A percentile compares a stretch with the other conserved stretches of the same genome.
phyloP scores from a whole-genome alignment of 1,139 yeast genomes.

The Kurtzmaniella quercitrusa region DNA sequence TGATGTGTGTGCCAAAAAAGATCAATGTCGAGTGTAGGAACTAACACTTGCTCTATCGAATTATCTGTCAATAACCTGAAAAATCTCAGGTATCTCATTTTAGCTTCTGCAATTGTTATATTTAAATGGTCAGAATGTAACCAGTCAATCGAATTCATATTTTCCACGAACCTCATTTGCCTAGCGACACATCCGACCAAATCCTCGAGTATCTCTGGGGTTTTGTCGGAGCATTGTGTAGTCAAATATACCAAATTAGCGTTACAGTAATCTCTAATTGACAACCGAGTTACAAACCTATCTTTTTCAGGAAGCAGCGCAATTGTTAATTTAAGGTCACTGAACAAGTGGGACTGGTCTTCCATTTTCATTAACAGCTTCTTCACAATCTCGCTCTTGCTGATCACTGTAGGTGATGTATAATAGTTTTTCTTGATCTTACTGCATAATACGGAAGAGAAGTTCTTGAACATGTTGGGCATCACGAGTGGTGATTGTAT shows the following conservation, averaged over 20 bases:
- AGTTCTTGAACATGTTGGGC: not conserved
- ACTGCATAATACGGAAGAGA: not conserved
- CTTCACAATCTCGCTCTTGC: not conserved
- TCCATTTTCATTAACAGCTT: not conserved
- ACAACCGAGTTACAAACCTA: not conserved
- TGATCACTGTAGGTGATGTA: not conserved
- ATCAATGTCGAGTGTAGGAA: slow-evolving; percentile 28
- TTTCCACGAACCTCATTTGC: slow-evolving; percentile 26
- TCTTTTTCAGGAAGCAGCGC: not conserved
- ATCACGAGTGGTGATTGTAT: not conserved
- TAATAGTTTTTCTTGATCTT: too few relatives aligned
- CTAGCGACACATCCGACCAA: slow-evolving; percentile 26
- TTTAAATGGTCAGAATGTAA: slow-evolving; percentile 17
- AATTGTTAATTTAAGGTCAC: not conserved
- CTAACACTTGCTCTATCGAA: slow-evolving; percentile 6
- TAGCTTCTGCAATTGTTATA: slow-evolving; percentile 17
- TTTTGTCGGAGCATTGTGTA: not conserved
- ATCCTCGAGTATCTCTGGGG: slow-evolving; percentile 14
- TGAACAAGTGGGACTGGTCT: not conserved
- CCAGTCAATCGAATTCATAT: slow-evolving; percentile 28
- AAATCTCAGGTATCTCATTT: slow-evolving; percentile 24
- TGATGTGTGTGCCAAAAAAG: slow-evolving; percentile 31
- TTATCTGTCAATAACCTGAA: slow-evolving; percentile 15
- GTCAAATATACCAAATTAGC: slow-evolving; percentile 2
- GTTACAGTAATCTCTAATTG: not conserved